phyloP scores from a whole-genome alignment of 1,139 yeast species.

The Entelexis paramagnoliae region DNA sequence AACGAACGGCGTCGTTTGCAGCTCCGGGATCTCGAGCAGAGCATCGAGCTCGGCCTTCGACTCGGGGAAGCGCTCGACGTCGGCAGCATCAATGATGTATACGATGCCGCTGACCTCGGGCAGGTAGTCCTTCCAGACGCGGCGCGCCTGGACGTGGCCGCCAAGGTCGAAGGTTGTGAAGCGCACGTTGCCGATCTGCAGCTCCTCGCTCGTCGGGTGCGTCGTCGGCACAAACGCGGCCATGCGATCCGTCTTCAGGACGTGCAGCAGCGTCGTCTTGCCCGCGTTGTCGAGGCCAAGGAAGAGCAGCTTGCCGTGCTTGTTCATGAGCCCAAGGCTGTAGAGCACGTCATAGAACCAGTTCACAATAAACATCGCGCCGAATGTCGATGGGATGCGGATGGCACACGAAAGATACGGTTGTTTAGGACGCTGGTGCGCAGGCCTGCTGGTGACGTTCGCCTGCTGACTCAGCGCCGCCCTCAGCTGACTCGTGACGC shows the following conservation, averaged over 20 bases:
- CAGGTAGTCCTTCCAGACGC: conserved; percentile 98
- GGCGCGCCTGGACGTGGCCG: conserved; percentile 97
- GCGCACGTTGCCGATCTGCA: conserved; percentile 90
- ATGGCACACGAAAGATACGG: neutral
- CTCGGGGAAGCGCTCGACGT: conserved; percentile 88
- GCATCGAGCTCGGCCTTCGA: conserved; percentile 92
- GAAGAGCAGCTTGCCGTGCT: conserved; percentile 91
- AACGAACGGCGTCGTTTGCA: conserved; percentile 79
- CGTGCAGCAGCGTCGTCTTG: conserved; percentile 89
- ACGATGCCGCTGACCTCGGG: conserved; percentile 98
- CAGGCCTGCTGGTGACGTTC: neutral
- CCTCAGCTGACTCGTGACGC: neutral
- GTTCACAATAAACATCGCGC: conserved; percentile 44
- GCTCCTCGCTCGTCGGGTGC: conserved; percentile 95
- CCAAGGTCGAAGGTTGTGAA: conserved; percentile 98
- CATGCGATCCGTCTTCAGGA: conserved; percentile 94
- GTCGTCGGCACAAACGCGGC: conserved; percentile 96
- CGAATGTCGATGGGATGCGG: neutral
- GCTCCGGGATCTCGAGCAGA: conserved; percentile 82
- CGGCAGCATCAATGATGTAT: conserved; percentile 94
- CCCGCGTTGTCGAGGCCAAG: conserved; percentile 98
- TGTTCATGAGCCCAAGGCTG: conserved; percentile 91
- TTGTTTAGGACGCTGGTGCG: neutral
- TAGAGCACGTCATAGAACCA: conserved; percentile 87
- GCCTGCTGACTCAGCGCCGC: neutral